Base-by-base conservation (phyloP, 2,329 filamentous ascomycete species). In the Biscogniauxia marginata region DNA sequence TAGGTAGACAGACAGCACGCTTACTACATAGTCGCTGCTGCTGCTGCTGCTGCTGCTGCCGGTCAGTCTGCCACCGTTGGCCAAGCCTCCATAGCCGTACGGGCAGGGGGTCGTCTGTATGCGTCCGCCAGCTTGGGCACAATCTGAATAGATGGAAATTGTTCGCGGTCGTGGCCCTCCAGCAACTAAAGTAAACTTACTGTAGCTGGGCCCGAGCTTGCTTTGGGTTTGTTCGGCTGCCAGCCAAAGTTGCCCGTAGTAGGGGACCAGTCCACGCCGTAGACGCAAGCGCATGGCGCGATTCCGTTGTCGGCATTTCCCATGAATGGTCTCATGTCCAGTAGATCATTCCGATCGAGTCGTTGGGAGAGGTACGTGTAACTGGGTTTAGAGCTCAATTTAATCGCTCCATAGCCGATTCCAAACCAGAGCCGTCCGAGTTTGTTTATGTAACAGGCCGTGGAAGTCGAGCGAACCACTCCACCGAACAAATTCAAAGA, bases 271-370 rank as follows among this genome's bases (percentile, higher is more conserved):
- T 39, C 30, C 13, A 39, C 7, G 30, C 30, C 30, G 30, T 39
- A 48, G 21, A 48, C 46, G 46, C 24, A 48, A 48, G 46, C 46
- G 46, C 23, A 49, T 49, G 23, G 48, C 48, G 48, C 48, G 24
- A 49, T 49, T 24, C 48, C 48, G 48, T 19, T 34, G 48, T 46
- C 44, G 44, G 18, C 44, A 20, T 46, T 22, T 16, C 18, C n/a
- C 18, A 46, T 46, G 18, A n/a, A 46, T 46, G 18, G 44, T 20
- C 44, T 46, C 44, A 46, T 46, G 18, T 20, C n/a, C 6, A 21
- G 7, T 22, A 22, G 44, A 46, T 46, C 44, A 20, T 46, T 18
- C 18, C 44, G 20, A 46, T 22, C 3, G 20, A 34, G n/a, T n/a
- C n/a, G n/a, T n/a, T 39, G 13, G 30, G n/a, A 4, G 9, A 39